Base-by-base conservation (phyloP, 371 early-diverging fungal species). In the Apophysomyces sp. region DNA sequence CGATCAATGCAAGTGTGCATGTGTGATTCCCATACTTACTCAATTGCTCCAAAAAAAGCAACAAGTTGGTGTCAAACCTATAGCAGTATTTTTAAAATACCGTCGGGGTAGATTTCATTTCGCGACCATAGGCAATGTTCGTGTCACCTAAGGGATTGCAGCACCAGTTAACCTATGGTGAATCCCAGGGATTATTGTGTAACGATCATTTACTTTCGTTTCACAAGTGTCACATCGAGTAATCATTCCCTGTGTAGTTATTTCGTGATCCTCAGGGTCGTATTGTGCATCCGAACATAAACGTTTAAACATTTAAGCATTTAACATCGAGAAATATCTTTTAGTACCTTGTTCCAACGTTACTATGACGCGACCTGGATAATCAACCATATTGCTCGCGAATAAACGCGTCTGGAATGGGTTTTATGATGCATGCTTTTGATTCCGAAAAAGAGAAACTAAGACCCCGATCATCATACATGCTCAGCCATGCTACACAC, bases 161-260 rank as follows among this genome's bases (percentile, higher is more conserved):
- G 11, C 18, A 44, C 21, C 24, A 9, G 21, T 21, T 44, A 9
- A 21, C 9, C 21, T 44, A 21, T 44, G 49, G 91, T 94, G 0
- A 94, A 94, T 63, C 74, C 95, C 29, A 97, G 98, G 30, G 97
- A 98, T 73, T 93, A 94, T 71, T 94, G 94, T 1, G 76, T 96
- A 51, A 80, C 88, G 49, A 77, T 96, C 5, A 89, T 96, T 55
- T 34, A 13, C 89, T 44, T 21, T 21, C 6, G 49, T 44, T 21
- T 6, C 49, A 44, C 49, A 44, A 4, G 49, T 44, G 24, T 44
- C n/a, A 44, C 49, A 21, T 44, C 16, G 8, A 44, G 21, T 21
- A 21, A 44, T 44, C 34, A 34, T 34, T 8, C 34, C 34, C 34
- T 34, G 34, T 34, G 8, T 13, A 34, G 34, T 13, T 13, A 8